Conservation (phyloP, 2,329 filamentous ascomycete genomes). For the Colletotrichum sp. region DNA sequence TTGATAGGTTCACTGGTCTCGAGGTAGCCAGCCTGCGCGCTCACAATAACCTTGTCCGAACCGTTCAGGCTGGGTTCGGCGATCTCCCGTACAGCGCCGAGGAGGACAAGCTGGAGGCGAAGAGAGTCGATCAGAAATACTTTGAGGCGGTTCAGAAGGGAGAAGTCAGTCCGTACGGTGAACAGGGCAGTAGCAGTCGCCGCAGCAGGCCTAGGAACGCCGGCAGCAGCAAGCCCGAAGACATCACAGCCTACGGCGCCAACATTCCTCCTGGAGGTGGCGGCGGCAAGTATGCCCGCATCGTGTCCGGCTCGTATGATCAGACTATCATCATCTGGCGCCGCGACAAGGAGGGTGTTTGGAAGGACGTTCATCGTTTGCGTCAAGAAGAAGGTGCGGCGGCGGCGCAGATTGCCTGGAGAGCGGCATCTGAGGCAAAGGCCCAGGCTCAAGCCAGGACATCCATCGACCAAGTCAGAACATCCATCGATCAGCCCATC, state of each 20-base stretch:
- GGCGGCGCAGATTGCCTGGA: conserved; percentile 41
- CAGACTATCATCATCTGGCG: conserved; percentile 96
- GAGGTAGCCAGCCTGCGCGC: conserved; percentile 88
- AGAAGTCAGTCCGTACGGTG: conserved; percentile 35
- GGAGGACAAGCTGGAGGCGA: conserved; percentile 76
- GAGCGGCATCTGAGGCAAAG: conserved; percentile 7
- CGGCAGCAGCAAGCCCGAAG: conserved; percentile 75
- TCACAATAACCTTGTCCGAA: conserved; percentile 86
- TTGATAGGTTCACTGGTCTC: conserved; percentile 82
- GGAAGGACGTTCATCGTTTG: conserved; percentile 78
- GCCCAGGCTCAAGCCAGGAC: neutral
- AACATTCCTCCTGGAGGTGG: conserved; percentile 91
- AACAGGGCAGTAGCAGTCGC: conserved; percentile 28
- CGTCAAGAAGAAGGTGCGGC: conserved; percentile 74
- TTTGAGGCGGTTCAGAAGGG: conserved; percentile 64
- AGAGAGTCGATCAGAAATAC: conserved; percentile 74
- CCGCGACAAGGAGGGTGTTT: conserved; percentile 81
- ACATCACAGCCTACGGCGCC: conserved; percentile 81
- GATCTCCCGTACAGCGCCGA: conserved; percentile 82
- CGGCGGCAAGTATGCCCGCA: conserved; percentile 87
- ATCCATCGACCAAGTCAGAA: conserved; percentile 27
- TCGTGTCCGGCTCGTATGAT: conserved; percentile 96
- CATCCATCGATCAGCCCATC: conserved; percentile 32
- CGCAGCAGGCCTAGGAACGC: conserved; percentile 60
- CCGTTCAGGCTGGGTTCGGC: conserved; percentile 93